phyloP scores from a whole-genome alignment of 345 rosid species.

The Streptanthus diversifolius region DNA sequence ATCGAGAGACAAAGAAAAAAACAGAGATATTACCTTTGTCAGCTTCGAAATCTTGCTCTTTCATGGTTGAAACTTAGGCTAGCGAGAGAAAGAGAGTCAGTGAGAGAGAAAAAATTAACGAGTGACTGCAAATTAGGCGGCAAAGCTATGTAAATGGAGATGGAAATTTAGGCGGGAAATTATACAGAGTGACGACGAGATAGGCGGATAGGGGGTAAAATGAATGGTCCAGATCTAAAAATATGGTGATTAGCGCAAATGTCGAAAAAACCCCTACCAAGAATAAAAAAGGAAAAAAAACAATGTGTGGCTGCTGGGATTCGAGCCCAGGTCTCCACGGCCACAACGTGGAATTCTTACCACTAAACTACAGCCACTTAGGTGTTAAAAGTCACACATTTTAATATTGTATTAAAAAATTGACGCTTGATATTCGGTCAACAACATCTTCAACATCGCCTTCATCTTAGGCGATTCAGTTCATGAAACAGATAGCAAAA shows the following conservation, averaged over 20 bases:
- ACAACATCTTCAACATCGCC: slow-evolving; percentile 21
- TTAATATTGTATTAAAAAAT: neutral
- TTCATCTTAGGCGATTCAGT: slow-evolving; percentile 14
- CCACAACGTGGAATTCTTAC: slow-evolving; percentile 84
- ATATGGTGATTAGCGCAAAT: neutral
- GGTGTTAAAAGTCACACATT: fast-evolving
- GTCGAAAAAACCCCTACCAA: neutral
- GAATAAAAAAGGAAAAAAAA: neutral
- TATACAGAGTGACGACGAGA: neutral
- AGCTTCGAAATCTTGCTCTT: slow-evolving; percentile 48
- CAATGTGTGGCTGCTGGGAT: slow-evolving; percentile 71
- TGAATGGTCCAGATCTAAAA: slow-evolving; percentile 20
- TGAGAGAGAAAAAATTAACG: neutral
- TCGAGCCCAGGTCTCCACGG: slow-evolving; percentile 93
- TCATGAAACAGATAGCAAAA: slow-evolving; percentile 6
- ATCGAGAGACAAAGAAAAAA: neutral
- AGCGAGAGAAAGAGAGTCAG: neutral
- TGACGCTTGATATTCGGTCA: neutral
- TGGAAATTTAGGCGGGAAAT: slow-evolving; percentile 51
- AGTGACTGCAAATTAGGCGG: slow-evolving; percentile 21
- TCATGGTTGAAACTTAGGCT: slow-evolving; percentile 44
- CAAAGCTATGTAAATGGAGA: slow-evolving; percentile 12
- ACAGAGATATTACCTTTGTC: slow-evolving; percentile 52
- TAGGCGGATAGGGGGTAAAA: neutral
- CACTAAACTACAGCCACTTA: slow-evolving; percentile 75